Base-by-base conservation (phyloP, 2,329 filamentous ascomycete genomes). In the Cyphellophora europaea region DNA sequence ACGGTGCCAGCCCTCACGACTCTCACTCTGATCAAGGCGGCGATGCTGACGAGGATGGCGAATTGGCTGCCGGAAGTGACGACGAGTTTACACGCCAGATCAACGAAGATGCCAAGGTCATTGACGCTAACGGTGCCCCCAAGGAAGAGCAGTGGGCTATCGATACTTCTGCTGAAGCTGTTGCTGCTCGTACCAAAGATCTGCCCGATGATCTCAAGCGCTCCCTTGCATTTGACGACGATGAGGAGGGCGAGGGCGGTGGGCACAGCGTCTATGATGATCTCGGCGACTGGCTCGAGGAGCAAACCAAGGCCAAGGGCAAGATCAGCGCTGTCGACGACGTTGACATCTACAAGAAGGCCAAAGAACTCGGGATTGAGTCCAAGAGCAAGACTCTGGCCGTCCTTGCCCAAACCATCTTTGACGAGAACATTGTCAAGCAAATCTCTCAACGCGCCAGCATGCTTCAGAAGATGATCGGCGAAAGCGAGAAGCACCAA, bases 131-230 rank as follows among this genome's bases (percentile, higher is more conserved):
- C 35, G 44, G 42, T 29, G 76, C 81, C 52, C 72, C 76, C 53
- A 84, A 88, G 61, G 85, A 95, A 48, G 79, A 93, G 44, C 77
- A 93, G 49, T 98, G 91, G 91, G 84, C 88, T 43, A 85, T 96
- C 41, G 91, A 98, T 59, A 91, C 93, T 68, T 95, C 88, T 46
- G 86, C 88, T 59, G 87, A 87, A 59, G 91, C 91, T 48, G 82
- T 96, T 68, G 88, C 82, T 67, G 89, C 89, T 52, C 91, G 91
- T 61, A 85, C 88, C 58, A 83, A 89, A 62, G 80, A 87, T 48
- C 82, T 98, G 33, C 86, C 91, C n/a, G 80, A 79, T 49, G 91
- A 96, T 56, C 81, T 98, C 57, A 94, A 95, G 75, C 80, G 84
- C 57, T 83, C 86, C 56, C 79, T 96, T 47, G 85, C 82, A 53